Evolutionary conservation across 345 rosid genomes (phyloP).

Genomic region (Melaleuca alternifolia): DNA sequence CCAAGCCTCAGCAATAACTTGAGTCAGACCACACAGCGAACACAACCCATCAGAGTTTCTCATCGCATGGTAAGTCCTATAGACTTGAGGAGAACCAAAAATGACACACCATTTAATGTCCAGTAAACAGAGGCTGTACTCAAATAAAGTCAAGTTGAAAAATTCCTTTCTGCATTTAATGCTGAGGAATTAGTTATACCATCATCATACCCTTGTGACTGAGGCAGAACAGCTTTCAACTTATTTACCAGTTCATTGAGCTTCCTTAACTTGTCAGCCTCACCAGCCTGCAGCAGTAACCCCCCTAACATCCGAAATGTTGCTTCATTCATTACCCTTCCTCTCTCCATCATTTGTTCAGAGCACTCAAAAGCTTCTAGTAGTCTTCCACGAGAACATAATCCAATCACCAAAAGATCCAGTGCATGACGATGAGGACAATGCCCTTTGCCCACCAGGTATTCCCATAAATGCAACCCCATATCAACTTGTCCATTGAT

Average conservation of each 20-base stretch:
- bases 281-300: conserved; percentile 20
- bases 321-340: conserved; percentile 50
- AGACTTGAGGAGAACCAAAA: not conserved
- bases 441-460: conserved; percentile 52
- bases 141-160: not conserved
- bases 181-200: not conserved
- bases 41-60: not conserved
- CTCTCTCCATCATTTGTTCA: conserved; percentile 55
- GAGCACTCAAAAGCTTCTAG: conserved; percentile 65
- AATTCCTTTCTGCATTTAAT: not conserved
- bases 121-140: not conserved
- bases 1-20: not conserved
- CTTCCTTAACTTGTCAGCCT: conserved; percentile 31
- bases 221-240: conserved; percentile 45
- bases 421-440: conserved; percentile 77
- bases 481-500: conserved; percentile 37
- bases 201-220: conserved; percentile 12
- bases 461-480: conserved; percentile 55
- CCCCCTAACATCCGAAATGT: conserved; percentile 45
- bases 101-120: not conserved
- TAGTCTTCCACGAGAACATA: conserved; percentile 51
- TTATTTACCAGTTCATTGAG: conserved; percentile 43
- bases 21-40: not conserved
- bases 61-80: not conserved
- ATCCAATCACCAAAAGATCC: conserved; percentile 59